Evolutionary conservation across 768 basidiomycete species (phyloP), one percentile per base, ranked within the genome.

Genomic region (Russula dissimulans): DNA sequence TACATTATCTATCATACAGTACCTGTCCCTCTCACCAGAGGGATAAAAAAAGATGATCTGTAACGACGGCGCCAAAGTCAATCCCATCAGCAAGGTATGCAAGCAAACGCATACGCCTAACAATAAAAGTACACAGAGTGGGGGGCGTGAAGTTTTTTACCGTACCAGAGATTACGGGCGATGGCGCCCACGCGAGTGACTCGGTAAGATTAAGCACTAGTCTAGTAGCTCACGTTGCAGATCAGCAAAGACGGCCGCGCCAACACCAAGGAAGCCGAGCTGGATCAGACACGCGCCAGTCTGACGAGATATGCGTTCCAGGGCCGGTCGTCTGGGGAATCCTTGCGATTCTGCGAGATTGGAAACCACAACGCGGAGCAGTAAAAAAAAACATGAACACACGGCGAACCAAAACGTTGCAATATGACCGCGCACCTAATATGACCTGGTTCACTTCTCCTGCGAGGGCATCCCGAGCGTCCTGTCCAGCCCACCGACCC

Each of bases 361-460:
- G 22, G 22, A 51, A 45, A 32, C 26, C 15, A 38, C 41, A 57
- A 47, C 15, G 38, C 42, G 12, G 57, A 41, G 22, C 34, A 49
- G 14, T 2, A 8, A 56, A 22, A 58, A 34, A 31, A 58, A 34
- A 14, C 32, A n/a, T 45, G 15, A 53, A 44, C 26, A 18, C 4
- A 18, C 4, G 14, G 17, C 1, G 51, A 44, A 49, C 51, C 14
- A 31, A 59, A 32, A 38, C 39, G 8, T 43, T 39, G 1, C 4
- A 55, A 26, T 32, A 26, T 54, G 10, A 22, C 6, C 47, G 73
- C 84, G 65, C 66, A 92, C 91, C 87, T 55, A 94, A 75, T 59
- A 95, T 91, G 43, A 85, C 89, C 70, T 84, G 79, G 67, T 94
- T 93, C 42, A 93, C 71, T 72, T 91, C 89, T 60, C 81, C 84